Percentiles rank a stretch among this genome's conserved stretches.
Evolutionary conservation across 2,329 filamentous ascomycete genomes (phyloP).

Genomic region (Lomentospora prolificans): DNA sequence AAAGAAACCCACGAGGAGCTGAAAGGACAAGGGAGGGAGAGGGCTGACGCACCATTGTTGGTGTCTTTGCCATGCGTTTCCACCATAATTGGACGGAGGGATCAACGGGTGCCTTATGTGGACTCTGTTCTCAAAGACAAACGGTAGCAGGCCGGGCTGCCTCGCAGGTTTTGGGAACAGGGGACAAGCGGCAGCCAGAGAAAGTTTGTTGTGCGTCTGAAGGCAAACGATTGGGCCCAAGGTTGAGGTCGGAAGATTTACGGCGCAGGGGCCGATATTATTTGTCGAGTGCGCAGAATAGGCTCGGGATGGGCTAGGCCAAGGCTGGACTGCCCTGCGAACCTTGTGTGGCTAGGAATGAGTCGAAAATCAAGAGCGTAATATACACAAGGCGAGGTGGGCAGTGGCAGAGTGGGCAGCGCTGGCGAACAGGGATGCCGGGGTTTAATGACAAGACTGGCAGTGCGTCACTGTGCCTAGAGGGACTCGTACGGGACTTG

Average conservation of each 20-base stretch:
- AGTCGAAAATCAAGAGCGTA: too few species aligned
- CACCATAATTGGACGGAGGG: constrained; percentile 7
- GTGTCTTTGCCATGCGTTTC: constrained; percentile 1
- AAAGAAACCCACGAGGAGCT: not conserved
- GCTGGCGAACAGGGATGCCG: not conserved
- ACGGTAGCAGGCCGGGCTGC: not conserved
- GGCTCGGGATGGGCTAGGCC: not conserved
- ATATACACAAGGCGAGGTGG: too few species aligned
- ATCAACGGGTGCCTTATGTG: not conserved
- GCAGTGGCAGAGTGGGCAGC: too few species aligned
- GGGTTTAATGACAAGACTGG: not conserved
- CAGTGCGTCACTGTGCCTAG: not conserved
- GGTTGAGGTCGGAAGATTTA: not conserved
- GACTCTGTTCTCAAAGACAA: not conserved
- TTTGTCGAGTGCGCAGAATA: not conserved
- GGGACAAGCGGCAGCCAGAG: not conserved
- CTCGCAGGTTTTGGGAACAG: not conserved
- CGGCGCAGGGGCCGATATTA: not conserved
- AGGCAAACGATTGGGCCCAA: not conserved
- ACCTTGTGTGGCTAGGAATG: not conserved
- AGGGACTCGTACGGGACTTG: too few species aligned
- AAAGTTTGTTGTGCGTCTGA: not conserved
- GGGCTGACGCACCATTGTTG: constrained; percentile 4
- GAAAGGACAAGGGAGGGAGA: not conserved
- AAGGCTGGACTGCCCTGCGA: not conserved